Evolutionary conservation across 1,284 basidiomycete species (phyloP).

Genomic region (Boletus coffeatus): DNA sequence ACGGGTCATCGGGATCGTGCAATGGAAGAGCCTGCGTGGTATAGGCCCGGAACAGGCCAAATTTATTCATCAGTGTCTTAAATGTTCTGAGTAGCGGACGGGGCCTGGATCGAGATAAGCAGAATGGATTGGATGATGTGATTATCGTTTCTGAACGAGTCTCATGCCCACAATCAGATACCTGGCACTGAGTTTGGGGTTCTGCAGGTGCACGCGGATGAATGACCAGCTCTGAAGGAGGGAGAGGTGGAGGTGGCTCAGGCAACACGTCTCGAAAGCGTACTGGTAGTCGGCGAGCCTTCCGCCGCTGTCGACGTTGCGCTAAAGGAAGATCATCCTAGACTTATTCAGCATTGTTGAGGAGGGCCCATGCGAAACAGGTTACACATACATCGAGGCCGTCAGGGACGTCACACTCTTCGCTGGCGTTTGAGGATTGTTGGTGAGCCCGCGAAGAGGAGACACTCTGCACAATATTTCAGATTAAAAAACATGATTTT

Average conservation of each 20-base stretch:
- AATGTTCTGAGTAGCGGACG: neutral
- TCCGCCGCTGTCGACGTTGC: neutral
- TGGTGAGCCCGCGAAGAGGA: neutral
- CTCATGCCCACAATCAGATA: too few relatives aligned
- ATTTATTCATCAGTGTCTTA: neutral
- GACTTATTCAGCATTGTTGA: neutral
- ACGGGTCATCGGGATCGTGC: neutral
- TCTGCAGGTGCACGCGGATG: neutral
- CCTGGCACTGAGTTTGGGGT: neutral
- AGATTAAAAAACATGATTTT: neutral
- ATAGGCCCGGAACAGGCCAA: neutral
- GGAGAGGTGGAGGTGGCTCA: neutral
- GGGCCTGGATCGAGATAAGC: neutral
- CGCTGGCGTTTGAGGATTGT: neutral
- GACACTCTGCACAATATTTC: neutral
- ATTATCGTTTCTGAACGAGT: neutral
- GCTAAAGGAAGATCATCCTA: neutral
- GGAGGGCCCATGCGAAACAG: neutral
- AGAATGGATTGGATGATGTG: neutral
- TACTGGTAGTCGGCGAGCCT: neutral
- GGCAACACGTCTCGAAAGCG: neutral
- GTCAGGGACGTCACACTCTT: neutral
- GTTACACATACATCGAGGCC: neutral
- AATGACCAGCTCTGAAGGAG: neutral
- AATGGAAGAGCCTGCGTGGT: neutral